phyloP scores from a whole-genome alignment of 2,329 filamentous ascomycete species.

The Tympanopsis confertula region DNA sequence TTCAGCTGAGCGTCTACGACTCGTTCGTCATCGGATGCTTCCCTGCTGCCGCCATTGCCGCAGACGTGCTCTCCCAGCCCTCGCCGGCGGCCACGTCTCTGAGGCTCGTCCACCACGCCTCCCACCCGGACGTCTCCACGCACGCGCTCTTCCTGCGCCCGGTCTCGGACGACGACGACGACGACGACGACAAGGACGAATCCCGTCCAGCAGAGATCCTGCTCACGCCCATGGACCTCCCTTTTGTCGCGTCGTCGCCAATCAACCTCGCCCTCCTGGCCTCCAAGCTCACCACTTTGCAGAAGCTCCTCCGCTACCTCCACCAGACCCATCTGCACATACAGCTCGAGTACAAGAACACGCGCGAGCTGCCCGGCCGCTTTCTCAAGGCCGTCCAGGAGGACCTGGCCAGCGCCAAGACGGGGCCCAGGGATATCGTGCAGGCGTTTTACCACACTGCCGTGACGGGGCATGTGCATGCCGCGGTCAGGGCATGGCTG shows the following conservation, averaged over 20 bases:
- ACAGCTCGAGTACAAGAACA: conserved; percentile 70
- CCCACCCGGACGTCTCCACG: conserved; percentile 63
- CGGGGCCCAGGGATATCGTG: conserved; percentile 50
- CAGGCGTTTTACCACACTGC: conserved; percentile 75
- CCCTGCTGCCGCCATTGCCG: conserved; percentile 16
- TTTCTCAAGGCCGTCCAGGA: conserved; percentile 70
- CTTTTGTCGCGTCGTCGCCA: conserved; percentile 67
- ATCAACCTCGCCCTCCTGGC: conserved; percentile 75
- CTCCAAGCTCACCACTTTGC: conserved; percentile 75
- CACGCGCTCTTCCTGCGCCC: conserved; percentile 56
- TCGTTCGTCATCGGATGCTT: conserved; percentile 70
- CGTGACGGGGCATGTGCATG: conserved; percentile 69
- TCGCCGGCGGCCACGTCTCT: conserved; percentile 12
- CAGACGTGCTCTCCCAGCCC: conserved; percentile 5
- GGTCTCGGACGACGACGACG: conserved; percentile 12
- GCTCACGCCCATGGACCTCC: conserved; percentile 70
- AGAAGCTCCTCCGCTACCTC: conserved; percentile 77
- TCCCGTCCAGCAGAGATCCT: conserved; percentile 22
- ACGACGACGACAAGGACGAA: conserved; percentile 14
- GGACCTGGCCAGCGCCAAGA: conserved; percentile 54
- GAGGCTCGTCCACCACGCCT: conserved; percentile 48
- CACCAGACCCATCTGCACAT: conserved; percentile 71
- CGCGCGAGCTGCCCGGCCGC: conserved; percentile 65
- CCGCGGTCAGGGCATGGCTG: conserved; percentile 74
- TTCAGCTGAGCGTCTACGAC: conserved; percentile 76